phyloP scores from a whole-genome alignment of 768 basidiomycete species.

The Collybia sordida region DNA sequence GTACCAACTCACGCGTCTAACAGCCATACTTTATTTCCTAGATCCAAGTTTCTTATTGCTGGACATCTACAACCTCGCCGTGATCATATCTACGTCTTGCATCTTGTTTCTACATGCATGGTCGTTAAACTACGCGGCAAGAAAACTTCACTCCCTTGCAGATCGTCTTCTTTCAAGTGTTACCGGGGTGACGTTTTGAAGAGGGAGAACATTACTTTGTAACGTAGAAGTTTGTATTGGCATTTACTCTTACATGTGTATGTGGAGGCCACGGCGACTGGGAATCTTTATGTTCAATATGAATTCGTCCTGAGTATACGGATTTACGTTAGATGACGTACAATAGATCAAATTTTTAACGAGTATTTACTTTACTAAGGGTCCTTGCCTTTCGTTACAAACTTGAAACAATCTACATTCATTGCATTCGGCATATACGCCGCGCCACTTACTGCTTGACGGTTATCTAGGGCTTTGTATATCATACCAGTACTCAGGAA shows the following conservation, averaged over 20 bases:
- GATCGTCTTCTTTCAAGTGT: conserved; percentile 52
- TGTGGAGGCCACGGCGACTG: too few species aligned
- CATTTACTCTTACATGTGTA: too few species aligned
- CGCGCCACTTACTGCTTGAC: not conserved
- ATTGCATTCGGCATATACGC: too few species aligned
- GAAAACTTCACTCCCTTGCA: conserved; percentile 44
- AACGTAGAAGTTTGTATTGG: not conserved
- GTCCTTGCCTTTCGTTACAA: too few species aligned
- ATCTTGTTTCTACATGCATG: conserved; percentile 39
- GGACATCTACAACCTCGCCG: conserved; percentile 30
- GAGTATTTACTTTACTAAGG: too few species aligned
- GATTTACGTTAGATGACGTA: too few species aligned
- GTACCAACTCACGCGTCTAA: too few species aligned
- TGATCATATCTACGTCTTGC: conserved; percentile 63
- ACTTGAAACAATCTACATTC: not conserved
- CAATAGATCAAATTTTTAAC: too few species aligned
- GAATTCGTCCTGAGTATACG: too few species aligned
- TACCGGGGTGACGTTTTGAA: conserved; percentile 51
- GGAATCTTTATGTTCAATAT: too few species aligned
- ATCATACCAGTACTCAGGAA: not conserved
- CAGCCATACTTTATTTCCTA: too few species aligned
- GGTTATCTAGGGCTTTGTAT: not conserved
- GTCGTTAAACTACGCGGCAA: conserved; percentile 75
- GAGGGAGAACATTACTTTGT: conserved; percentile 30
- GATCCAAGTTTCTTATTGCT: too few species aligned